Evolutionary conservation across 306 rosid genomes (phyloP), one percentile per base, ranked within the genome.

Genomic region (Crataegus laevigata): DNA sequence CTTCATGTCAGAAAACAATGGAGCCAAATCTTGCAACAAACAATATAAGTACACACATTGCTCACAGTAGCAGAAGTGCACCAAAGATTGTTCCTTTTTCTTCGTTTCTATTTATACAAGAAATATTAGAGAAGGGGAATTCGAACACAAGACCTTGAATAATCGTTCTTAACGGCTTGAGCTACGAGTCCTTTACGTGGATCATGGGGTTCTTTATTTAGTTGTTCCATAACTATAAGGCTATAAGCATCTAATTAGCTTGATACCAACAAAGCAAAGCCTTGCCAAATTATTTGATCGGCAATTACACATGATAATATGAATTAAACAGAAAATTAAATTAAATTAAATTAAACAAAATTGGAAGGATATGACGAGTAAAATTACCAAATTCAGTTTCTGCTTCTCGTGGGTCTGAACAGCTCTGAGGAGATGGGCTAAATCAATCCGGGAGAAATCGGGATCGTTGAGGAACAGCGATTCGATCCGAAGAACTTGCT

Each of bases 381-480:
- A 59, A 62, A 60, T 10, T 87, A 94, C 98, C 89, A 88, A 86
- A 7, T 90, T 81, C 73, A 94, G 81, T 77, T 91, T 94, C 84
- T 91, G 83, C 81, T 89, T 91, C 80, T 94, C 98, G 58, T 94
- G 96, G n/a, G 68, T 80, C 80, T 94, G 98, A 81, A 91, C 91
- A 68, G 87, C 87, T 88, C 96, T 86, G 72, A 94, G 92, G 63
- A 91, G 75, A 29, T 90, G 88, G 60, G 98, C 98, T 64, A 94
- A 84, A 83, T 94, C 97, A n/a, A 76, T 63, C 22, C 93, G 84
- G 76, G 77, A 18, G 69, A 82, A 83, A 54, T 87, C 87, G 68
- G 94, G 85, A 82, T 15, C 19, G 19, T 81, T 82, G 81, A 24
- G 74, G 79, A 91, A 86, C 18, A 76, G 69, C 4, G 93, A 82